Evolutionary conservation across 164 flowering plant species (phyloP), one percentile per base, ranked within the genome.

Genomic region (Piper betle): DNA sequence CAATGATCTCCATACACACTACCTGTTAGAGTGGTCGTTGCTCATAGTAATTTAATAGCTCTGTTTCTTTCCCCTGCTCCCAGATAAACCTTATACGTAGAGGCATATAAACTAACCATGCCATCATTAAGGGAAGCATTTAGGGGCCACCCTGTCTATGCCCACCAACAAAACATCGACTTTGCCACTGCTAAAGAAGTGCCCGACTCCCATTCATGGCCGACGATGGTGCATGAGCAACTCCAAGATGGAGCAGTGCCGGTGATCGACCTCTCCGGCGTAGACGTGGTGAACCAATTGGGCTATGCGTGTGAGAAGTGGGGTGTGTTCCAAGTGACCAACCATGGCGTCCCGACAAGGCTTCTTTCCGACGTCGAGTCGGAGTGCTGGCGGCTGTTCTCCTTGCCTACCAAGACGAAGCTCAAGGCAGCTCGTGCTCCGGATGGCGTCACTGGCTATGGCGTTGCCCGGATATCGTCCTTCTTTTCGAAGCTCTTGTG

Each of bases 181-280:
- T 77, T 91, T n/a, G 62, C 62, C 55, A 68, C 88, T 1, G 63
- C 79, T 6, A 63, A 65, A 33, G 86, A 88, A 62, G 62, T 91
- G 3, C 97, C 97, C 0, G 97, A 91, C 43, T 83, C 91, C 1
- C 80, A 79, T 63, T 77, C 80, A 20, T 90, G 97, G 97, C 71
- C 70, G 16, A 68, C 33, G 33, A 25, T 25, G 33, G 33, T 25
- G 33, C 33, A 25, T 53, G 16, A 4, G 56, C 18, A 53, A 4
- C 43, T 69, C 0, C 52, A 37, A 8, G 38, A 25, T 16, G 7
- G 57, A 1, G 83, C 72, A 0, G 69, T 83, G 17, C 93, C 96
- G 0, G 71, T 84, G 2, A 73, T 92, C 39, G 86, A 89, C 59
- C 82, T 92, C 18, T 4, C 52, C 0, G 75, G 72, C 60, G 76